Evolutionary conservation across 1,284 basidiomycete genomes (phyloP).

Genomic region (Malassezia sp.): DNA sequence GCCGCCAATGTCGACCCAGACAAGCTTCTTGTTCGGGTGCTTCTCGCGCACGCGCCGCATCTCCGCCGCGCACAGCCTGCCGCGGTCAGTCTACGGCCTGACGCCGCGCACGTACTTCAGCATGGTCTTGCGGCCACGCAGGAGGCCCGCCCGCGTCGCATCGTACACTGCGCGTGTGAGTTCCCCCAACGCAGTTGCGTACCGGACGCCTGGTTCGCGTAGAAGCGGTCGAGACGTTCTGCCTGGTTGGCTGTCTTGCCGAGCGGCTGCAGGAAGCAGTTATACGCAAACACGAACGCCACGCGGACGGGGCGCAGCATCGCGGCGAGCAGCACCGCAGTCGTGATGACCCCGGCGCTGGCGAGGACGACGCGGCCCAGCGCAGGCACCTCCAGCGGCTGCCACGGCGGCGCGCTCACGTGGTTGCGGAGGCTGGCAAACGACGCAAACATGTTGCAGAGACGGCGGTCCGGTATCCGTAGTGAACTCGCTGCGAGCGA

Average conservation of each 20-base stretch:
- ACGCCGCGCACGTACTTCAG: constrained; percentile 30
- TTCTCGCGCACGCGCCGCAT: constrained; percentile 50
- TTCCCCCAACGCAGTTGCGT: constrained; percentile 7
- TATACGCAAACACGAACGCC: constrained; percentile 37
- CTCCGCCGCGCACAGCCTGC: constrained; percentile 60
- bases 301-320: constrained; percentile 26
- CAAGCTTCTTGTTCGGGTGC: constrained; percentile 52
- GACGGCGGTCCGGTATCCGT: too few relatives aligned
- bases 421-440: neutral
- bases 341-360: constrained; percentile 12
- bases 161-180: constrained; percentile 35
- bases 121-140: constrained; percentile 44
- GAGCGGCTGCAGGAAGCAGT: constrained; percentile 45
- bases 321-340: constrained; percentile 20
- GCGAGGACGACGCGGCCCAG: constrained; percentile 18
- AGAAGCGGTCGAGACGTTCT: constrained; percentile 43
- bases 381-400: constrained; percentile 3
- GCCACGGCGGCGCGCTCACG: neutral
- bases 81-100: too few relatives aligned
- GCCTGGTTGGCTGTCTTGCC: constrained; percentile 42
- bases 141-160: constrained; percentile 37
- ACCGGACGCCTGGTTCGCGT: constrained; percentile 41
- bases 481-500: too few relatives aligned
- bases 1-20: constrained; percentile 74
- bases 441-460: constrained; percentile 1